Percentiles rank a stretch among this genome's conserved stretches.
Conservation (phyloP, 2,329 filamentous ascomycete species). For the Arthroderma uncinatum region DNA sequence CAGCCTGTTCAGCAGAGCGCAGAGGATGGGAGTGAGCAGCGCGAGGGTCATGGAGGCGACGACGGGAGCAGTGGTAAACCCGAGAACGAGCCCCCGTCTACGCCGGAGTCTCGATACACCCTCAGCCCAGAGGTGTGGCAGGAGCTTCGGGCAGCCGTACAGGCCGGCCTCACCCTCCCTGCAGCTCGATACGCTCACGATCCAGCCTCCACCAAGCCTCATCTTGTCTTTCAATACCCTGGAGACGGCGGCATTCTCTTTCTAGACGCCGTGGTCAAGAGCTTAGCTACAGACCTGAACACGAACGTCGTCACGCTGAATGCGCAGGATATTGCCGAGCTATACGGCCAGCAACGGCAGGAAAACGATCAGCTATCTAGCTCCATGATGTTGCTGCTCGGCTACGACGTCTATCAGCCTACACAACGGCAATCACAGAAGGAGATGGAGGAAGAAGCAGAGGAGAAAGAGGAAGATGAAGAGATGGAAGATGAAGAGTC, state of each 20-base stretch:
- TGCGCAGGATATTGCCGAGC: slow-evolving; percentile 37
- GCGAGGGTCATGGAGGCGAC: slow-evolving; percentile 20
- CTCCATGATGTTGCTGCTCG: slow-evolving; percentile 33
- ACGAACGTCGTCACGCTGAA: slow-evolving; percentile 35
- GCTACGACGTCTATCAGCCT: slow-evolving; percentile 45
- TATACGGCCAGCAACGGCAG: slow-evolving; percentile 32
- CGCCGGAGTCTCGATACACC: slow-evolving; percentile 10
- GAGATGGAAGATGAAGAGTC: slow-evolving; percentile 8
- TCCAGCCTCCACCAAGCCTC: slow-evolving; percentile 43
- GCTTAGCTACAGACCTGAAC: slow-evolving; percentile 48
- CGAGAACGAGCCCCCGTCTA: neutral
- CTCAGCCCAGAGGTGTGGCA: slow-evolving; percentile 34
- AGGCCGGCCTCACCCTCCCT: slow-evolving; percentile 40
- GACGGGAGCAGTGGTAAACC: slow-evolving; percentile 17
- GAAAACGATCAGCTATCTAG: slow-evolving; percentile 26
- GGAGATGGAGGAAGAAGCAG: slow-evolving; percentile 36
- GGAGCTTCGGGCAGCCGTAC: slow-evolving; percentile 42
- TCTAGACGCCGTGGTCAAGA: slow-evolving; percentile 51
- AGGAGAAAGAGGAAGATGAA: slow-evolving; percentile 27
- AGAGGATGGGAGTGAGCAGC: slow-evolving; percentile 15
- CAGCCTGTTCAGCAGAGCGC: neutral
- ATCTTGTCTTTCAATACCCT: slow-evolving; percentile 50
- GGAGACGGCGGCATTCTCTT: slow-evolving; percentile 44
- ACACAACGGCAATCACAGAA: slow-evolving; percentile 23
- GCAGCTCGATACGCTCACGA: slow-evolving; percentile 32